Conservation (phyloP, 2,329 filamentous ascomycete species). For the Aspergillus phoenicis region DNA sequence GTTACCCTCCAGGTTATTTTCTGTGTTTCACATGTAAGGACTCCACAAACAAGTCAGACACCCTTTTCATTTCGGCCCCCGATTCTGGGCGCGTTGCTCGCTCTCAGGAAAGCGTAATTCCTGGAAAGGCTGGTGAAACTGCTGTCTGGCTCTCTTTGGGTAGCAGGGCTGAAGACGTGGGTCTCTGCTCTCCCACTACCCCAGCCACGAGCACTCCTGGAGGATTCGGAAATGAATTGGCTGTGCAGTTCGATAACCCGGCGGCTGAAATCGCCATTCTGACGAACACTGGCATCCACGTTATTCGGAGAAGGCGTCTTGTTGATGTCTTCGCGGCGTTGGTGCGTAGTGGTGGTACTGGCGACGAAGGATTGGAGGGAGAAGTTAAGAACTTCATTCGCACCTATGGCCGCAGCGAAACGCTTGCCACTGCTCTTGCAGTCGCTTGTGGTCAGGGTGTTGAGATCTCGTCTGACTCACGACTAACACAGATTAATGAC, state of each 20-base stretch:
- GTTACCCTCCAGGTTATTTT: conserved; percentile 87
- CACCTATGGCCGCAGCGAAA: conserved; percentile 85
- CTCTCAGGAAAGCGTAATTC: conserved; percentile 54
- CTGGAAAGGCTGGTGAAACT: conserved; percentile 71
- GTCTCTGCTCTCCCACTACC: conserved; percentile 73
- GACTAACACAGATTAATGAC: conserved; percentile 72
- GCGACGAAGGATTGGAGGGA: conserved; percentile 73
- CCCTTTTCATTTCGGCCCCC: conserved; percentile 81
- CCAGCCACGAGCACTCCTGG: conserved; percentile 66
- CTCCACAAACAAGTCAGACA: conserved; percentile 61
- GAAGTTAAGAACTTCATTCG: conserved; percentile 83
- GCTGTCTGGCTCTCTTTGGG: conserved; percentile 77
- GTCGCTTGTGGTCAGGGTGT: conserved; percentile 93
- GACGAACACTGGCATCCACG: conserved; percentile 86
- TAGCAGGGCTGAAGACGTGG: conserved; percentile 75
- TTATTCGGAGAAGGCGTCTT: conserved; percentile 78
- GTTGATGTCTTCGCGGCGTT: conserved; percentile 90
- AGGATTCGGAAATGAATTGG: conserved; percentile 92
- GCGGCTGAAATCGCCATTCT: conserved; percentile 85
- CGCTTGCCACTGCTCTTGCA: conserved; percentile 84
- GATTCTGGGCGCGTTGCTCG: conserved; percentile 82
- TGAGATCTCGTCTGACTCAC: conserved; percentile 72
- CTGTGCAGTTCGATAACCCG: conserved; percentile 88
- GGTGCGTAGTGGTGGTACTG: conserved; percentile 70
- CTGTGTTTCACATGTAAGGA: conserved; percentile 75